Evolutionary conservation across 2,329 filamentous ascomycete species (phyloP), one percentile per base, ranked within the genome.

Genomic region (Fusarium protoensiforme): DNA sequence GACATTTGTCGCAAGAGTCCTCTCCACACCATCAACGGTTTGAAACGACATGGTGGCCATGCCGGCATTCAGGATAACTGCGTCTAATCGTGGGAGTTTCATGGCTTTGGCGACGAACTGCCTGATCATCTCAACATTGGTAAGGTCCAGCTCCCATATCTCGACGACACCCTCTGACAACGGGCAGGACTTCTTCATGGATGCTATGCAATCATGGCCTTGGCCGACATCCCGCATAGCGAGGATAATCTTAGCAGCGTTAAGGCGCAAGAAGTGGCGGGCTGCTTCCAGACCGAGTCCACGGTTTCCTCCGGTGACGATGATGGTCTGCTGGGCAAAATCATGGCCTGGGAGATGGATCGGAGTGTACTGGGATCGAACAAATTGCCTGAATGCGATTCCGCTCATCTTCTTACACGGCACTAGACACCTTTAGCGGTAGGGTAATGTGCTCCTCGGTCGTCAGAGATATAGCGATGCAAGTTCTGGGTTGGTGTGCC

Each of bases 1-100:
- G 36, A 68, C 61, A 29, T 68, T 68, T 56, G 61, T 65, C 38
- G 31, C 61, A 29, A 65, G 54, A 3, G 54, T 65, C 61, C 27
- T 68, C 35, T 68, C 65, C 43, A 61, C 29, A 31, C 61, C 56
- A 33, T 68, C 43, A 36, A 64, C 56, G 4, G 36, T 11, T 64
- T 65, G 33, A 14, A 65, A 68, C 14, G 61, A 29, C 27, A 56
- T 4, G 22, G 61, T 61, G 14, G 54, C 46, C 61, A 68, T 48
- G 5, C 61, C 61, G 33, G 61, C 61, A 7, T 64, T 64, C 3
- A 48, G 53, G 2, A 48, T 31, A 13, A 64, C 22, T 4, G 38
- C 51, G 18, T 64, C 61, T 3, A 64, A 22, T 16, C 61, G 53
- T 48, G 24, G 18, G 14, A 59, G 53, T 4, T 24, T 38, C 31